Base-by-base conservation (phyloP, 169 alveolate genomes). In the Plasmodium inui region DNA sequence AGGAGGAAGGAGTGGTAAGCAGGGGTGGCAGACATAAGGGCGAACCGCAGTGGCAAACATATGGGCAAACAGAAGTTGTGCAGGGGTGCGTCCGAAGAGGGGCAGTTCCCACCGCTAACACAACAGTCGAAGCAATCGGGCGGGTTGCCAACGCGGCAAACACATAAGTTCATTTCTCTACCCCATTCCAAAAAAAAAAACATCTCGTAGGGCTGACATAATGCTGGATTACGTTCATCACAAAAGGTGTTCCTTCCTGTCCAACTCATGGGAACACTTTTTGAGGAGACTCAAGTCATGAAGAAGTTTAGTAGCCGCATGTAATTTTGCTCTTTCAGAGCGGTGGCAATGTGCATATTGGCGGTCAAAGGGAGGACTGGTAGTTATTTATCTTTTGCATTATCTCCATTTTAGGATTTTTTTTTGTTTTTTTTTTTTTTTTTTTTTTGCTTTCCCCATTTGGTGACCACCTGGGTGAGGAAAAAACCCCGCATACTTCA, bases 221-320 rank as follows among this genome's bases (percentile, higher is more conserved):
- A 46, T 90, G 95, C 84, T 90, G 19, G 95, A 90, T 37, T 90
- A 90, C 41, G 95, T 81, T 44, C 95, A 90, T 82, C 95, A 90
- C 37, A 90, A 90, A 81, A 90, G 95, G 55, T 90, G 95, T 81
- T 90, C 95, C 44, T 90, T 90, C 55, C 37, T 81, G 28, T 90
- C 95, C 1, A 90, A 90, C 61, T 71, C 84, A 28, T 90, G 95
- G 95, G 84, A 44, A 9, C 37, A 10, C 12, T 90, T 67, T 90
- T 70, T 80, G 79, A 90, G 73, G 88, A 81, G 82, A 81, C 50
- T 90, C 4, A 90, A 78, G 72, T 89, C 83, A 61, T 80, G 32
- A 89, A 12, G 6, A 41, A 44, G 17, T 57, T 61, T 67, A 5
- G 8, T 34, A n/a, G 39, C 46, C 14, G 10, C 9, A 17, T 39